A percentile compares a stretch with the other conserved stretches of the same genome.
Evolutionary conservation across 768 basidiomycete species (phyloP).

Genomic region (Podaxis carcinomalis): DNA sequence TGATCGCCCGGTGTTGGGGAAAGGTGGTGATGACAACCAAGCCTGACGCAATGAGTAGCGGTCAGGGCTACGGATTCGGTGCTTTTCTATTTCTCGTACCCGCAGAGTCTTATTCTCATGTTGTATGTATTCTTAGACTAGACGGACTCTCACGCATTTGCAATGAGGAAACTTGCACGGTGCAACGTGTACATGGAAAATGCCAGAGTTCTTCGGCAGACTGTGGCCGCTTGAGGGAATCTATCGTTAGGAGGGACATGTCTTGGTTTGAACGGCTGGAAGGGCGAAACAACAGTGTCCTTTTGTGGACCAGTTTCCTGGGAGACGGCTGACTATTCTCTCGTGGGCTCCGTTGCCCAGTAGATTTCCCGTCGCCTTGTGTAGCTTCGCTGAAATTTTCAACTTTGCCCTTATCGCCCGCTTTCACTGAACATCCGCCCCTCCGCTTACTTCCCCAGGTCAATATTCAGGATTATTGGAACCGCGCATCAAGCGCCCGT

Average conservation of each 20-base stretch:
- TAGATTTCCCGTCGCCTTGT: neutral
- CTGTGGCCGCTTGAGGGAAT: neutral
- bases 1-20: neutral
- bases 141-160: neutral
- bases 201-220: neutral
- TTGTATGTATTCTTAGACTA: neutral
- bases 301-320: slow-evolving; percentile 13
- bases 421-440: neutral
- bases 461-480: neutral
- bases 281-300: neutral
- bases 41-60: neutral
- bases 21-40: neutral
- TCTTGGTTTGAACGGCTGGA: neutral
- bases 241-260: neutral
- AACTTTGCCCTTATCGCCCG: neutral
- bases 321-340: neutral
- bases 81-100: neutral
- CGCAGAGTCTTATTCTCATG: neutral
- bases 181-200: neutral
- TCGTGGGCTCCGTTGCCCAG: neutral
- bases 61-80: neutral
- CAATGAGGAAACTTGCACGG: neutral
- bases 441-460: neutral
- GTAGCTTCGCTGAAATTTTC: neutral
- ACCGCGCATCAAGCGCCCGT: neutral